Base-by-base conservation (phyloP, 352 stramenopile genomes). In the Blastocystis sp. region DNA sequence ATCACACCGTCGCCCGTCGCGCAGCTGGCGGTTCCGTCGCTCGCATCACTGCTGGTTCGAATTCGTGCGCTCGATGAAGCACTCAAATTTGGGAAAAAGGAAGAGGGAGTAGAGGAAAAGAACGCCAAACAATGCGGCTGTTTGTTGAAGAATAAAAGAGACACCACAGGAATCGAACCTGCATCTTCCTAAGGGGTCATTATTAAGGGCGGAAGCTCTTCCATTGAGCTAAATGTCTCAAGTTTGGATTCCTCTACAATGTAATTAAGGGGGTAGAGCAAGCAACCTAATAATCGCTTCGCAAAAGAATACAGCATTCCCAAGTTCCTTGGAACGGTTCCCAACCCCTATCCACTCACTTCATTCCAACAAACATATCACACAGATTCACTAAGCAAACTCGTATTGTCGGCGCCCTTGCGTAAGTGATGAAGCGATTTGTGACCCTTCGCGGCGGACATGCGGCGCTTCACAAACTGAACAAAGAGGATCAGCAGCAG, bases 201-300 rank as follows among this genome's bases (percentile, higher is more conserved):
- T 3, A 59, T 54, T 21, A 59, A 59, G 51, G 3, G 7, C 11
- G 51, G 51, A 59, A 59, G 51, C 51, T 59, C 51, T 59, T 59
- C 51, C 51, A 59, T 59, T 59, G 51, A 59, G 51, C 51, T 59
- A 59, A 14, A 59, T 11, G 51, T 27, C 51, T 11, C 51, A 24
- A 63, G 34, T 14, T 16, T 0, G n/a, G 16, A n/a, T 40, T 40
- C 27, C 6, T 4, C 49, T 1, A 32, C 61, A 7, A 24, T 14
- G 27, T 63, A 63, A 48, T 53, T 73, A 73, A n/a, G 61, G 61
- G 36, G 51, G 34, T 53, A 73, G 61, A 73, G 61, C 34, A 73
- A 36, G 51, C 29, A 73, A 18, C 61, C 49, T 53, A 24, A 73
- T 29, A 49, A 73, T 27, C n/a, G 4, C 9, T 53, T 73, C 61